Conservation (phyloP, 2,329 filamentous ascomycete genomes). For the Teratosphaeria nubilosa region DNA sequence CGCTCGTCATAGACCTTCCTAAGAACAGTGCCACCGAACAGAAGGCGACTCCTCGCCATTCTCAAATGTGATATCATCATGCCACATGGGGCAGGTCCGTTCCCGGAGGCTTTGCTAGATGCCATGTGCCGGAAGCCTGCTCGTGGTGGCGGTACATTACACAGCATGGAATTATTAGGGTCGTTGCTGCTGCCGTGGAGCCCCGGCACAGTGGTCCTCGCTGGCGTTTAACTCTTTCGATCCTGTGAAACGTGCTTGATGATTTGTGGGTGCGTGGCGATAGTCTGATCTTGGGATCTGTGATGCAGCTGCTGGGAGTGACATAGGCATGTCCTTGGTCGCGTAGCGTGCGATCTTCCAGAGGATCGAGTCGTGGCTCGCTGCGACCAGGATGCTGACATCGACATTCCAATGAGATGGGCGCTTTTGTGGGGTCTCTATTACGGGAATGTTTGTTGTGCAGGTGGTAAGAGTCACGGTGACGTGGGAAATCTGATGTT, state of each 20-base stretch:
- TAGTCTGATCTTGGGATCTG: not conserved
- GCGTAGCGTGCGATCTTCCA: not conserved
- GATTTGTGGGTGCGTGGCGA: not conserved
- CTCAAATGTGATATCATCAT: not conserved
- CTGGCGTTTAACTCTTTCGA: not conserved
- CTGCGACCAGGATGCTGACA: not conserved
- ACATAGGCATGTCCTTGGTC: not conserved
- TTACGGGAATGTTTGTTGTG: not conserved
- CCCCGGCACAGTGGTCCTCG: not conserved
- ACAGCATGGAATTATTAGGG: not conserved
- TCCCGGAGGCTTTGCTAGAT: not conserved
- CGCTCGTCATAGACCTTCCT: not conserved
- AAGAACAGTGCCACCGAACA: not conserved
- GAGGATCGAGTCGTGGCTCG: not conserved
- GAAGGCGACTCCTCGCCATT: not conserved
- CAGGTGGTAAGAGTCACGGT: not conserved
- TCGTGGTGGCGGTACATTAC: not conserved
- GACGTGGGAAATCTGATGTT: not conserved
- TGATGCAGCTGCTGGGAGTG: not conserved
- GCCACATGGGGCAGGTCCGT: not conserved
- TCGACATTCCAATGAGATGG: not conserved
- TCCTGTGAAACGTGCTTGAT: not conserved
- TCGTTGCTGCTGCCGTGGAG: not conserved
- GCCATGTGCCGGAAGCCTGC: not conserved
- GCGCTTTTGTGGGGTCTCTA: not conserved